Evolutionary conservation across 352 stramenopile species (phyloP), one percentile per base, ranked within the genome.

Genomic region (Globisporangium acanthophoron): DNA sequence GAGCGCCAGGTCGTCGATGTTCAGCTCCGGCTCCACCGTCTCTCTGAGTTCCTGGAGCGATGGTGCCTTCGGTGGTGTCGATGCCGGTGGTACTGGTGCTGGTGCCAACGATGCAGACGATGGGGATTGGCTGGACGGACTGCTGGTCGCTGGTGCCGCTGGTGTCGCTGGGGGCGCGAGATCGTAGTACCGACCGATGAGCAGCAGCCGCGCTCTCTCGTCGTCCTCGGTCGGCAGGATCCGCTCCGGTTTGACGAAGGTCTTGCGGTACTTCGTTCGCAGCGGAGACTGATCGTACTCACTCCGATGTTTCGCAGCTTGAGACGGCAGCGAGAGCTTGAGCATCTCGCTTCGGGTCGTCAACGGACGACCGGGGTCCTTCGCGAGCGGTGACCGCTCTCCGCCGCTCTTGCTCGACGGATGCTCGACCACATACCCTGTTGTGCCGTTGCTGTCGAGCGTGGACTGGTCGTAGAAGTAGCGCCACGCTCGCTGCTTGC

Each of bases 391-490:
- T 6, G 37, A 12, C 12, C 37, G 13, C 37, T 18, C 18, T 20
- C 15, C 47, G 31, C 18, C 49, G 16, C 43, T 39, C 29, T n/a
- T 56, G 49, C 27, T 58, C 8, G 48, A 52, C 5, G 24, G 52
- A 11, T 21, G 43, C 50, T 48, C 35, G 13, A 40, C 16, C 2
- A n/a, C 35, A 21, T 55, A 40, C 12, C 21, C 35, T 20, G 29
- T 50, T 3, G 20, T 5, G 13, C 24, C 24, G 24, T 21, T 13
- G 49, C 46, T 33, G 13, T 57, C 53, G 43, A 66, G 57, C 1
- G 72, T 81, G 5, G 29, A 45, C 24, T 76, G 62, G 41, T 90
- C 72, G 51, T 92, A 90, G 48, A 91, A 87, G 41, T 90, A 91
- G 33, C 65, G 60, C 83, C 83, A 92, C 46, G 70, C 62, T 5